Base-by-base conservation (phyloP, 257 asterid genomes). In the Solanum paucissectum region DNA sequence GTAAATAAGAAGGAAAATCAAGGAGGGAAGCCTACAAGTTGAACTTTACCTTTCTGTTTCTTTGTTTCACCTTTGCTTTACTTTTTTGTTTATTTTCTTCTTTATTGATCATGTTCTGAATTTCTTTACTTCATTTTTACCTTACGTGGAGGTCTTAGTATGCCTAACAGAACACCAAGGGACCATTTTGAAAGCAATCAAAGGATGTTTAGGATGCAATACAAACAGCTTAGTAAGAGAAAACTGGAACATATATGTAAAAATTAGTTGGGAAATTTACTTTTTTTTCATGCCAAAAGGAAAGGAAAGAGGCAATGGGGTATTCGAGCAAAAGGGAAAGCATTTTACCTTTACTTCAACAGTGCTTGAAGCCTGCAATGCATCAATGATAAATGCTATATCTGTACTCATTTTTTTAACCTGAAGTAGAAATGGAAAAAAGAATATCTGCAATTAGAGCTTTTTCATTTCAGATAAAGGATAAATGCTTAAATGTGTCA, bases 331-430 rank as follows among this genome's bases (percentile, higher is more conserved):
- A 90, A 58, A 87, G 83, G 85, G 62, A 85, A 79, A 46, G 60
- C 58, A 87, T 69, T 83, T 55, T 71, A 97, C 99, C 99, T 92
- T 92, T 91, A 96, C 96, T 95, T 97, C 99, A 88, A 96, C 86
- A 64, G 95, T 91, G 90, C 89, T 93, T 88, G 99, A 97, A 87
- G 91, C 92, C 93, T 91, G 94, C 92, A 97, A 91, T 38, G 99
- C 94, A 85, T 94, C 94, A 77, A 94, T 84, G 87, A 97, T 97
- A 88, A 96, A 93, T 71, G 95, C 90, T 88, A 96, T 89, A 84
- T 95, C 98, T 42, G 89, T 92, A 86, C 90, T 94, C 99, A 94
- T 91, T 87, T 49, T 90, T 89, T 92, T 94, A 81, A 97, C 94
- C 99, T 97, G 96, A 88, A 93, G 91, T 85, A 4, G 84, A 86